phyloP scores from a whole-genome alignment of 805 yeast species.

The Candida arabinofermentans region DNA sequence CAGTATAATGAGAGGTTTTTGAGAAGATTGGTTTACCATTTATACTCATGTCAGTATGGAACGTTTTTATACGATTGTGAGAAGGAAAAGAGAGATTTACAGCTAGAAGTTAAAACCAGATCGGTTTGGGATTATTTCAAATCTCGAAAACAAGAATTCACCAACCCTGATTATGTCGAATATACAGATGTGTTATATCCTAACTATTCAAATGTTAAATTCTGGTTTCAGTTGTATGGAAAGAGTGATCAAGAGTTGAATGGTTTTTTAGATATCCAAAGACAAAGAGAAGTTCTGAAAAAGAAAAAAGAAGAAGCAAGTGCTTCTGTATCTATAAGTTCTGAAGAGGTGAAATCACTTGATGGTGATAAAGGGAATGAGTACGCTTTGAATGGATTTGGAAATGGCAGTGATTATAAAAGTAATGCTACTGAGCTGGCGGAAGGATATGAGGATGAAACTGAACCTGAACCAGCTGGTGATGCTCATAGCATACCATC shows the following conservation, averaged over 20 bases:
- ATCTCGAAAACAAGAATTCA: conserved; percentile 68
- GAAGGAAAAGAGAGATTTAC: conserved; percentile 46
- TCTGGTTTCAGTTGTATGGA: conserved; percentile 91
- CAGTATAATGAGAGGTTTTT: conserved; percentile 88
- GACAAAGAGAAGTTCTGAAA: neutral
- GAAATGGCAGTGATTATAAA: neutral
- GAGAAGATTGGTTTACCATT: conserved; percentile 79
- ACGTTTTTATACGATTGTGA: conserved; percentile 80
- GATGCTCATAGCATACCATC: neutral
- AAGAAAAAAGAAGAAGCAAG: conserved; percentile 1
- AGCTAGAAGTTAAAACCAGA: conserved; percentile 48
- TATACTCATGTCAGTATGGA: conserved; percentile 93
- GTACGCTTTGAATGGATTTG: neutral
- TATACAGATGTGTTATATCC: conserved; percentile 53
- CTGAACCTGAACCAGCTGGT: neutral
- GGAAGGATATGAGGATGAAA: neutral
- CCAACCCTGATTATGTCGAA: conserved; percentile 44
- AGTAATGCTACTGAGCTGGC: neutral
- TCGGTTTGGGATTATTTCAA: conserved; percentile 94
- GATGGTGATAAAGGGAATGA: neutral
- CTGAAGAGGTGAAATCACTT: neutral
- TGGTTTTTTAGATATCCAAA: conserved; percentile 12
- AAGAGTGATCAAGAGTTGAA: conserved; percentile 68
- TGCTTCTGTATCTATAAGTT: neutral
- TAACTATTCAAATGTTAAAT: conserved; percentile 56